A percentile compares a stretch with the other conserved stretches of the same genome.
phyloP scores from a whole-genome alignment of 345 rosid genomes.

The Reutealis trisperma region DNA sequence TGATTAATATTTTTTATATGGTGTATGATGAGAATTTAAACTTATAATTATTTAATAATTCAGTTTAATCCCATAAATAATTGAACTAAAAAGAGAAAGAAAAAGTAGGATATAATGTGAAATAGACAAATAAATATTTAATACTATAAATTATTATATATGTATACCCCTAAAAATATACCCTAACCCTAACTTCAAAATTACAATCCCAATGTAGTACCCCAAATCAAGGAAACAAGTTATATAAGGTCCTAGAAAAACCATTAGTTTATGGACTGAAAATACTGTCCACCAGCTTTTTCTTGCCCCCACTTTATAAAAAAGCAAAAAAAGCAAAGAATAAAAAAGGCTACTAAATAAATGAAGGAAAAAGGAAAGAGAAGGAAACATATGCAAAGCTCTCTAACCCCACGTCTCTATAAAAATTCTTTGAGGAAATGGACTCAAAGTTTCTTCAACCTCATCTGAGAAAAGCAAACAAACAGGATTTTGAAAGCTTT shows the following conservation, averaged over 20 bases:
- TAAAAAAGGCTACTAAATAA: conserved; percentile 35
- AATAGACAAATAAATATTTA: background rate
- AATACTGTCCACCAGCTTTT: conserved; percentile 23
- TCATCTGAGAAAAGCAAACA: conserved; percentile 53
- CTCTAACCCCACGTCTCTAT: conserved; percentile 42
- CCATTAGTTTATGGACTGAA: conserved; percentile 20
- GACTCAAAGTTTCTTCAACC: conserved; percentile 44
- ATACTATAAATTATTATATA: background rate
- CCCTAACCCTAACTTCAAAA: conserved; percentile 17
- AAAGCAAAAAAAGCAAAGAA: conserved; percentile 46
- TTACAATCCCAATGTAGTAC: conserved; percentile 12
- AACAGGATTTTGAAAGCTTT: conserved; percentile 36
- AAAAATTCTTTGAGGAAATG: conserved; percentile 32
- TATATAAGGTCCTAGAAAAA: background rate
- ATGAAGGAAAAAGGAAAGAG: conserved; percentile 24
- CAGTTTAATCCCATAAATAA: background rate
- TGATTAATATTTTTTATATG: too few species aligned
- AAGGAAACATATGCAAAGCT: conserved; percentile 39
- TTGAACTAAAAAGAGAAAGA: conserved; percentile 5
- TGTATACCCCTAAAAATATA: background rate
- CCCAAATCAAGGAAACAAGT: conserved; percentile 23
- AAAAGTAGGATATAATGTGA: background rate
- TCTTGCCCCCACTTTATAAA: conserved; percentile 47
- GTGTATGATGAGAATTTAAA: too few species aligned
- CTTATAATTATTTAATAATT: background rate